These are phyloP conservation scores for Camellia sinensis DNA, from an alignment of 148 eudicot species.

Conservation along the genomic window DNA sequence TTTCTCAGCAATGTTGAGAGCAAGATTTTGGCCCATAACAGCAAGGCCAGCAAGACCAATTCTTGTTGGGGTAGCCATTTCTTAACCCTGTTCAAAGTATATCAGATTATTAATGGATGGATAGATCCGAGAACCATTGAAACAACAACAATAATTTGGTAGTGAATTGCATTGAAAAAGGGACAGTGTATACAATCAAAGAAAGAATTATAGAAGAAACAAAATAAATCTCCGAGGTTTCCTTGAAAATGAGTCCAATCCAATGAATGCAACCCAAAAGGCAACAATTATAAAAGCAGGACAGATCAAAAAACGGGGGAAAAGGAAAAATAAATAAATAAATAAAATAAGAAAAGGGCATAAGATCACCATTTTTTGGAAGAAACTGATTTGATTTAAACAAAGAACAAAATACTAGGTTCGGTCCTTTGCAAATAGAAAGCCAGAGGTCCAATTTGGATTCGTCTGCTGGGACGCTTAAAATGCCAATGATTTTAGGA, in stretches of 20 bases:
- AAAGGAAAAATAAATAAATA: no score
- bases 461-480: neutral
- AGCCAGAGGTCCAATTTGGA: neutral
- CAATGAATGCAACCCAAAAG: neutral
- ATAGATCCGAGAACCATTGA: neutral
- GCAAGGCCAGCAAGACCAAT: constrained; percentile 95
- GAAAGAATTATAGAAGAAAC: neutral
- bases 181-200: neutral
- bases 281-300: neutral
- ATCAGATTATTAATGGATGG: neutral
- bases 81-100: constrained; percentile 19
- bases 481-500: neutral
- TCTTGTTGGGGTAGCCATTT: constrained; percentile 74
- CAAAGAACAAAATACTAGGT: neutral
- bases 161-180: neutral
- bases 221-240: neutral
- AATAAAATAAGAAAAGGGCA: neutral
- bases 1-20: constrained; percentile 96
- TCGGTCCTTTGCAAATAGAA: neutral
- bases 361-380: neutral
- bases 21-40: constrained; percentile 95
- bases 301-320: neutral
- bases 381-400: neutral
- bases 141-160: neutral
- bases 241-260: neutral